Conservation (phyloP, 768 basidiomycete species). For the Serendipita indica region DNA sequence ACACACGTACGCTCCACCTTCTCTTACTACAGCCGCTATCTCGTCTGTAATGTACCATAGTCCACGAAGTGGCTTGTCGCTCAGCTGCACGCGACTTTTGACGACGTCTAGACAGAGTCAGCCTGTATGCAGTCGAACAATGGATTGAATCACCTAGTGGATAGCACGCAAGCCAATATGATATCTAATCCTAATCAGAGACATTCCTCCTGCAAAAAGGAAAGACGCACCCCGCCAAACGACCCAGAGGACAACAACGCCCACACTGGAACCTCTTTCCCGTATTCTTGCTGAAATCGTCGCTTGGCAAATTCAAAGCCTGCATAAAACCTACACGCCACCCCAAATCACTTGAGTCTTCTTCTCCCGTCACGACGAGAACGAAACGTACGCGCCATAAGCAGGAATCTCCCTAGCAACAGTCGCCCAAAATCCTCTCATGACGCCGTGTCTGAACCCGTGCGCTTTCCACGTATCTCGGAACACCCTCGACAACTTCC, state of each 20-base stretch:
- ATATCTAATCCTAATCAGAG: slow-evolving; percentile 35
- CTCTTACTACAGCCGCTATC: slow-evolving; percentile 45
- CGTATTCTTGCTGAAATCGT: slow-evolving; percentile 47
- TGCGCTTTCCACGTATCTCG: slow-evolving; percentile 76
- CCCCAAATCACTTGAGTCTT: no score
- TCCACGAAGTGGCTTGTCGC: slow-evolving; percentile 54
- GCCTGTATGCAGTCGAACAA: background rate
- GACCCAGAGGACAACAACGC: slow-evolving; percentile 70
- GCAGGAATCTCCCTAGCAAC: slow-evolving; percentile 90
- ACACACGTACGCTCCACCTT: slow-evolving; percentile 53
- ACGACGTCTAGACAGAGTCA: slow-evolving; percentile 61
- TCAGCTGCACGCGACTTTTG: slow-evolving; percentile 80
- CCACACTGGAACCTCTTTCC: slow-evolving; percentile 65
- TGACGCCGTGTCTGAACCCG: slow-evolving; percentile 77
- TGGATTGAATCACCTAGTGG: slow-evolving; percentile 45
- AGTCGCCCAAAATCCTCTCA: slow-evolving; percentile 98
- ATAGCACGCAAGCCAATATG: slow-evolving; percentile 90
- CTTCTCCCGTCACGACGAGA: no score
- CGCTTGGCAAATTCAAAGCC: slow-evolving; percentile 88
- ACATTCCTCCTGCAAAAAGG: slow-evolving; percentile 7
- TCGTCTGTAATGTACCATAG: slow-evolving; percentile 65
- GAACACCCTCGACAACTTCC: slow-evolving; percentile 54
- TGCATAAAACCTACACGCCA: slow-evolving; percentile 19
- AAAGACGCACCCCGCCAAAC: slow-evolving; percentile 53
- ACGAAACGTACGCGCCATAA: slow-evolving; percentile 74